A percentile compares a stretch with the other conserved stretches of the same genome.
Conservation (phyloP, 2,329 filamentous ascomycete genomes). For the Trichoderma citrinoviride region DNA sequence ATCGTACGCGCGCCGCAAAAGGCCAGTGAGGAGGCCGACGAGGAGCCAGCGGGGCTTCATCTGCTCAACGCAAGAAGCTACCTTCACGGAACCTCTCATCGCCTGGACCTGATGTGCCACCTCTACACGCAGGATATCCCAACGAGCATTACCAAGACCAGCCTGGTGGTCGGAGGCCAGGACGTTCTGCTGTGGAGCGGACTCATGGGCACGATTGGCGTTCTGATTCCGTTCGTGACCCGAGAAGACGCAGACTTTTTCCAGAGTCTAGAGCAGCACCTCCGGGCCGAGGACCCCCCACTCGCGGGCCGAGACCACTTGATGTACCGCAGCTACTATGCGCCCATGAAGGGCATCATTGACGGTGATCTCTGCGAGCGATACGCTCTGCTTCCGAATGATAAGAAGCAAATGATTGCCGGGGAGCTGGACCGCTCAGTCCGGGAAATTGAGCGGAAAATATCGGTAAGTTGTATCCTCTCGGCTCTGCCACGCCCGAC, state of each 20-base stretch:
- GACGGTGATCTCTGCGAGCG: constrained; percentile 96
- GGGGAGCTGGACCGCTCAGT: constrained; percentile 88
- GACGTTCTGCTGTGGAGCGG: constrained; percentile 93
- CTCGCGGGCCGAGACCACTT: constrained; percentile 91
- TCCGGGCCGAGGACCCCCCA: constrained; percentile 82
- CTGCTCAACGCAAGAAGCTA: constrained; percentile 89
- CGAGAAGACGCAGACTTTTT: constrained; percentile 98
- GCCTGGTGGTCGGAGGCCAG: constrained; percentile 84
- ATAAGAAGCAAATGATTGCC: constrained; percentile 94
- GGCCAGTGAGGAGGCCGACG: constrained; percentile 84
- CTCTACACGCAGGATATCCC: constrained; percentile 91
- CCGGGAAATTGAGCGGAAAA: constrained; percentile 92
- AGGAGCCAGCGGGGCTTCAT: constrained; percentile 85
- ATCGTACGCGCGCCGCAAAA: constrained; percentile 84
- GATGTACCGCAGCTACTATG: constrained; percentile 94
- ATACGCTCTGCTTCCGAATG: constrained; percentile 76
- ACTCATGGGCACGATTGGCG: constrained; percentile 89
- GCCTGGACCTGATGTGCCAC: constrained; percentile 81
- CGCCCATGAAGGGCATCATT: constrained; percentile 92
- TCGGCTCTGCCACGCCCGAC: not conserved
- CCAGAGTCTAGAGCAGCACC: constrained; percentile 84
- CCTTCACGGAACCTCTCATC: constrained; percentile 82
- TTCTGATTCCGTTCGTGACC: constrained; percentile 85
- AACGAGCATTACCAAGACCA: constrained; percentile 83
- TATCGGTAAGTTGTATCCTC: constrained; percentile 56